phyloP scores from a whole-genome alignment of 1,139 yeast genomes.

The Sugiyamaella neomexicana region DNA sequence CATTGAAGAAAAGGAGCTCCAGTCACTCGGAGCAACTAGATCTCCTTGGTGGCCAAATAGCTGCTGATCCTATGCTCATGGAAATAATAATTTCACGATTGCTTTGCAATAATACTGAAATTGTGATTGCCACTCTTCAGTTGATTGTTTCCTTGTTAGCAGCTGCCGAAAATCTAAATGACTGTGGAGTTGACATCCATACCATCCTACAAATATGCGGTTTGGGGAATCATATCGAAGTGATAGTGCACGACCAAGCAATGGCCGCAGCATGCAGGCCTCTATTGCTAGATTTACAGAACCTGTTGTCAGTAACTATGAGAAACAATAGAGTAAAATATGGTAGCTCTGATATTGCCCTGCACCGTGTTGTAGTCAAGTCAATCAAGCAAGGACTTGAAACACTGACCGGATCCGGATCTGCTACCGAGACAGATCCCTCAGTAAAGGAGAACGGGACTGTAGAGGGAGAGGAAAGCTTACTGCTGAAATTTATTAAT shows the following conservation, averaged over 20 bases:
- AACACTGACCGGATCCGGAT: conserved; percentile 33
- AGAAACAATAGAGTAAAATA: conserved; percentile 26
- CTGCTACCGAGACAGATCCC: conserved; percentile 16
- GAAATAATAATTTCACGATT: conserved; percentile 31
- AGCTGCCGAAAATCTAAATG: conserved; percentile 30
- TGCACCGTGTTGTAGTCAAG: conserved; percentile 20
- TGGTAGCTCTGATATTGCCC: conserved; percentile 18
- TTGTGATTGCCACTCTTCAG: conserved; percentile 32
- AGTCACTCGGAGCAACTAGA: conserved; percentile 21
- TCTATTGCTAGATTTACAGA: conserved; percentile 35
- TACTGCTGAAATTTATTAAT: conserved; percentile 32
- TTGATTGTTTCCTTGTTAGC: conserved; percentile 31
- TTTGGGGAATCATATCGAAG: conserved; percentile 30
- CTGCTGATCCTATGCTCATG: conserved; percentile 25
- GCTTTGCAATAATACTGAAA: conserved; percentile 29
- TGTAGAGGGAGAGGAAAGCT: conserved; percentile 24
- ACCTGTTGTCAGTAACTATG: conserved; percentile 33
- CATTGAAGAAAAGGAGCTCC: conserved; percentile 22
- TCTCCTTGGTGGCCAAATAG: conserved; percentile 27
- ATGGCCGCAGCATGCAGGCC: conserved; percentile 32
- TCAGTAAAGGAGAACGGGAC: background rate
- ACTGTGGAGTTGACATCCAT: conserved; percentile 26
- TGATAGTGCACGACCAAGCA: conserved; percentile 32
- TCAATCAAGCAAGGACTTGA: conserved; percentile 29
- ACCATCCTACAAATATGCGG: conserved; percentile 34